These are phyloP conservation scores for Aspergillus brasiliensis DNA, from an alignment of 2,329 filamentous ascomycete species.

Conservation along the genomic window DNA sequence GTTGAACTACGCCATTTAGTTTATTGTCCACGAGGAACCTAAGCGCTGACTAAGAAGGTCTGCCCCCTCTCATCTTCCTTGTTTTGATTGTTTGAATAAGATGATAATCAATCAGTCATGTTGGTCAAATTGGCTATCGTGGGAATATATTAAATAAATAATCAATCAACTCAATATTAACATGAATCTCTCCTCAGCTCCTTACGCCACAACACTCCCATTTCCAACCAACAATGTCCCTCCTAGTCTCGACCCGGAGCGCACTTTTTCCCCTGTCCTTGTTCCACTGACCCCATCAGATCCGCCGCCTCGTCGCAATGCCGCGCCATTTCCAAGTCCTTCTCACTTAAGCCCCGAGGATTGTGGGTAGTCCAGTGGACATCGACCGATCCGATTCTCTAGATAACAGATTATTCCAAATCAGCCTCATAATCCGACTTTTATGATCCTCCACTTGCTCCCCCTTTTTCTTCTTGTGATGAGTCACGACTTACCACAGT, in stretches of 20 bases:
- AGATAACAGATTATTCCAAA: neutral
- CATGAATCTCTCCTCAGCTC: neutral
- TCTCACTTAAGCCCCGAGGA: slow-evolving; percentile 41
- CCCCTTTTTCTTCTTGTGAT: neutral
- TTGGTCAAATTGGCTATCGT: neutral
- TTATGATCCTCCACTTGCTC: neutral
- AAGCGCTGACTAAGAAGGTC: neutral
- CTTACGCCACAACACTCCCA: neutral
- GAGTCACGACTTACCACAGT: slow-evolving; percentile 35
- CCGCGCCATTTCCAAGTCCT: slow-evolving; percentile 40
- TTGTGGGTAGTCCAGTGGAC: slow-evolving; percentile 46
- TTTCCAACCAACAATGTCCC: neutral
- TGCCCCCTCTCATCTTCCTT: neutral
- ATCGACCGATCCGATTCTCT: slow-evolving; percentile 41
- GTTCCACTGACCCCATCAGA: slow-evolving; percentile 35
- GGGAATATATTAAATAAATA: no score
- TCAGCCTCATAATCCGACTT: slow-evolving; percentile 16
- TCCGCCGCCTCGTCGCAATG: slow-evolving; percentile 41
- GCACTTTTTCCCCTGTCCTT: slow-evolving; percentile 36
- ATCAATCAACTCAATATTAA: neutral
- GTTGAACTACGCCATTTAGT: neutral
- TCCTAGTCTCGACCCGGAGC: slow-evolving; percentile 13
- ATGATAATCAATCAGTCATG: no score
- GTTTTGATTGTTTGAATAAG: neutral
- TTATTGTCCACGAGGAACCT: neutral